A percentile compares a stretch with the other conserved stretches of the same genome.
phyloP scores from a whole-genome alignment of 768 basidiomycete species.

The Phaeolepiota aurea region DNA sequence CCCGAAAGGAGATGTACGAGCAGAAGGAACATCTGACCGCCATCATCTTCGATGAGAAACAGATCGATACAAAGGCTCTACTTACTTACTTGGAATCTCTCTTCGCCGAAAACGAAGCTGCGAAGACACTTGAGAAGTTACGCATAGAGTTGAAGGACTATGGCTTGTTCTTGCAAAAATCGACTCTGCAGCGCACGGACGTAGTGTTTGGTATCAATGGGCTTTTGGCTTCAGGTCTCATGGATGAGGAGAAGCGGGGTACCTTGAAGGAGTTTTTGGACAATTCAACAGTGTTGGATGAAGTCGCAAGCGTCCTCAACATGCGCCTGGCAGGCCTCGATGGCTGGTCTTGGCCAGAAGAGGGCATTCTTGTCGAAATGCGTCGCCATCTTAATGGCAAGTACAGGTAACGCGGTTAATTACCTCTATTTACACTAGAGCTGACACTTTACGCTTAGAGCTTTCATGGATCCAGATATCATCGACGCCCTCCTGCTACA shows the following conservation, averaged over 20 bases:
- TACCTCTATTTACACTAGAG: too few relatives aligned
- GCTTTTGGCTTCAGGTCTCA: constrained; percentile 24
- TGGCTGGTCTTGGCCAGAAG: constrained; percentile 34
- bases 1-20: constrained; percentile 33
- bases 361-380: constrained; percentile 34
- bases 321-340: constrained; percentile 35
- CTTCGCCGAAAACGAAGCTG: constrained; percentile 24
- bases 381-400: constrained; percentile 40
- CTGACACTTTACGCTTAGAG: constrained; percentile 13
- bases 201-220: constrained; percentile 24
- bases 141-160: constrained; percentile 20
- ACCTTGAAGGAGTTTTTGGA: constrained; percentile 32
- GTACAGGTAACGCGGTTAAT: constrained; percentile 22
- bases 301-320: constrained; percentile 34
- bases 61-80: constrained; percentile 22
- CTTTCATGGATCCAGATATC: constrained; percentile 41
- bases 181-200: constrained; percentile 14
- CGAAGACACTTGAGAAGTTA: constrained; percentile 18
- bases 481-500: constrained; percentile 36
- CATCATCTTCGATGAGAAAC: constrained; percentile 29
- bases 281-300: constrained; percentile 27
- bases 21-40: constrained; percentile 29
- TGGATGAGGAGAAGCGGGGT: constrained; percentile 30
- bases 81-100: constrained; percentile 25
- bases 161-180: constrained; percentile 16